Base-by-base conservation (phyloP, 2,329 filamentous ascomycete genomes). In the Fusarium sterilihyphosum region DNA sequence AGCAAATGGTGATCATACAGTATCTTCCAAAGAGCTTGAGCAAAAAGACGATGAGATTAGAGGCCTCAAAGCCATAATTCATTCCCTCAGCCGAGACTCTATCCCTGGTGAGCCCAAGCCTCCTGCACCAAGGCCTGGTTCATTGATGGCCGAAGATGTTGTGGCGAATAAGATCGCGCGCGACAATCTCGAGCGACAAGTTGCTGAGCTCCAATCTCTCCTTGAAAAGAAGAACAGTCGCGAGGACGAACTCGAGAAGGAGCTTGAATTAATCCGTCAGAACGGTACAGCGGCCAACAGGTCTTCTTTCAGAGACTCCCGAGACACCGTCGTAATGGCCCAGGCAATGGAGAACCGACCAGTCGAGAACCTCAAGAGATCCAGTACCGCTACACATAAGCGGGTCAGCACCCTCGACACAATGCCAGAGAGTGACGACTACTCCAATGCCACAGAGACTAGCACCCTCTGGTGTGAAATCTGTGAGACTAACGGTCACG, bases 41-140 rank as follows among this genome's bases (percentile, higher is more conserved):
- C 93, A 97, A 80, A 96, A 97, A 81, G 96, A 99, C 79, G 96
- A 99, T 78, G 96, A 99, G 85, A 98, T 99, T 79, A 90, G 96
- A 71, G 96, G 96, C 53, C 88, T 99, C 74, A 99, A 98, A 83
- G 96, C 96, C 49, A 98, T 99, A 80, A 98, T 99, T 70, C 96
- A 98, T 83, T 98, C 94, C 24, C 87, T 99, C 43, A 98, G 95
- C 81, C 89, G 94, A 70, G 94, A 94, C 75, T 89, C 92, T 17
- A 85, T 88, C n/a, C 86, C 86, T 8, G 67, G 83, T 35, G 49
- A 84, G 78, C 78, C 82, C 70, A 77, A 70, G n/a, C 76, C 76
- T 9, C 77, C 80, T 11, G 76, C 73, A 8, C 78, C 76, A 49
- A 78, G 79, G 31, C 75, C 78, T 12, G 80, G 79, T n/a, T 85